Base-by-base conservation (phyloP, 768 basidiomycete species). In the Termitomyces sp. region DNA sequence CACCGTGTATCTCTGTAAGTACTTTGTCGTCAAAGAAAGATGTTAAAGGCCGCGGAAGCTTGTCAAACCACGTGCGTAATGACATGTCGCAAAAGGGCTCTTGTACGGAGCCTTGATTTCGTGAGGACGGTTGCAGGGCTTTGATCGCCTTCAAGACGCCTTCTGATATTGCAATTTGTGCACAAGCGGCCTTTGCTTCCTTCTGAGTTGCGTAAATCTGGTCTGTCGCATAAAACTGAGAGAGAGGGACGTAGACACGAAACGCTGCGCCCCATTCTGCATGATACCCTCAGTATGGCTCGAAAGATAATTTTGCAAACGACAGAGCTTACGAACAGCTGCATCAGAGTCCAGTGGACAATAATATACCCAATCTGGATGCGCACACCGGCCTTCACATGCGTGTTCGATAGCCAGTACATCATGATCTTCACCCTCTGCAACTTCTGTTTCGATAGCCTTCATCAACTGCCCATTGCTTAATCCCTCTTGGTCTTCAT, bases 31-130 rank as follows among this genome's bases (percentile, higher is more conserved):
- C 76, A 10, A 86, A 73, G 12, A 72, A 63, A 58, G 86, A 83
- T 0, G 84, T 81, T 52, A 88, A 79, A 1, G 86, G 88, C 46
- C 77, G 76, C 1, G 87, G 86, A 46, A 90, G 78, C 14, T 80
- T 67, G n/a, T 86, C 85, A 63, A 79, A 86, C 67, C 84, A 89
- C 1, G 69, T 68, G 59, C 85, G 84, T 1, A 90, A 68, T 0
- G 78, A 74, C 42, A 76, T 68, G 2, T 71, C 2, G 31, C 20
- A 20, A 13, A 6, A 29, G 14, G 51, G 27, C n/a, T 52, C 37
- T n/a, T 39, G 37, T 14, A n/a, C 3, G 13, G 14, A 16, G n/a
- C 9, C n/a, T 27, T 9, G 10, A 12, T n/a, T 29, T 7, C 29
- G 24, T 41, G 27, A 41, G 26, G 39, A 52, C 26, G 51, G 12